These are phyloP conservation scores for Francoa sonchifolia DNA, from an alignment of 441 rosid genomes.

Conservation along the genomic window DNA sequence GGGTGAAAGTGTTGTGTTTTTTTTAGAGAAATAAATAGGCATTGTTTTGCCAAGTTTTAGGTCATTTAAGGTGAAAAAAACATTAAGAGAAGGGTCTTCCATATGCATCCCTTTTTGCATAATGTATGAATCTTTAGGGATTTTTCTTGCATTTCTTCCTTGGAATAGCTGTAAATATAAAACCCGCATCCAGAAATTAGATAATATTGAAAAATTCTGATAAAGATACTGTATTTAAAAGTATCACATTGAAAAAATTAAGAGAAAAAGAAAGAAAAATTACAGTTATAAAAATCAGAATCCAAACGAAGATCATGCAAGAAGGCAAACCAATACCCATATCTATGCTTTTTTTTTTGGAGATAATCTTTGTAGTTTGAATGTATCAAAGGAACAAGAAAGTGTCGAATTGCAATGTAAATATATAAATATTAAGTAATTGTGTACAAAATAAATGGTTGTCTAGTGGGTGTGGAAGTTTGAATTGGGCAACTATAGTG, in stretches of 20 bases:
- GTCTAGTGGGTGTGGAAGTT: too few species aligned
- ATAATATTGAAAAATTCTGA: neutral
- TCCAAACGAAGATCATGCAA: slow-evolving; percentile 5
- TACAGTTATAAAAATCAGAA: slow-evolving; percentile 21
- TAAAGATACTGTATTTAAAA: neutral
- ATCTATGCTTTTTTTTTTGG: neutral
- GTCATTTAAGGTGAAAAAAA: slow-evolving; percentile 43
- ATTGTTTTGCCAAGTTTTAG: slow-evolving; percentile 35
- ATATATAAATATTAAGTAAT: too few species aligned
- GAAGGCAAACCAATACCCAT: slow-evolving; percentile 16
- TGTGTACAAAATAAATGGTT: too few species aligned
- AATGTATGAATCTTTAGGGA: slow-evolving; percentile 10
- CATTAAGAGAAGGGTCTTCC: slow-evolving; percentile 29
- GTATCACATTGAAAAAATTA: neutral
- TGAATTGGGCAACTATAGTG: too few species aligned
- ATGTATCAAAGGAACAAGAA: neutral
- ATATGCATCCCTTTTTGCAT: too few species aligned
- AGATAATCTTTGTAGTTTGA: too few species aligned
- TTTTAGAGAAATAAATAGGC: slow-evolving; percentile 29
- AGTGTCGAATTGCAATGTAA: neutral
- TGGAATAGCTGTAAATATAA: too few species aligned
- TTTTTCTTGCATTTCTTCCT: slow-evolving; percentile 7
- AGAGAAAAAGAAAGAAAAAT: neutral
- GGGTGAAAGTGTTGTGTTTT: slow-evolving; percentile 31
- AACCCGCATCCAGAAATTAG: slow-evolving; percentile 9